Evolutionary conservation across 2,329 filamentous ascomycete species (phyloP).

Genomic region (Pezicula rhizophila): DNA sequence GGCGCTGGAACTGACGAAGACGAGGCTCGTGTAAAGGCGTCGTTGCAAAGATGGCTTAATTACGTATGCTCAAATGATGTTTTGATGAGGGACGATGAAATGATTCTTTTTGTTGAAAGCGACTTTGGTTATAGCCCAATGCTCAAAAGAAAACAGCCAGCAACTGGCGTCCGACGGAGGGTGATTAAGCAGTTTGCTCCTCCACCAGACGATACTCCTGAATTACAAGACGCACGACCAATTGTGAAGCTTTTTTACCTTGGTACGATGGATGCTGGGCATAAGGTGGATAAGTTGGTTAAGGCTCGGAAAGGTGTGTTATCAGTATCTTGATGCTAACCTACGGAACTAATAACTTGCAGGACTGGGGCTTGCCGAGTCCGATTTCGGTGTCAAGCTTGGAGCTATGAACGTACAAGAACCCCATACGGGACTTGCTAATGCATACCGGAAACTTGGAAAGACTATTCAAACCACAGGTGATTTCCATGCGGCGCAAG

Average conservation of each 20-base stretch:
- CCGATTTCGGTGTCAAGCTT: slow-evolving; percentile 88
- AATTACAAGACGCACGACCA: slow-evolving; percentile 83
- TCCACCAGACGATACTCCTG: slow-evolving; percentile 92
- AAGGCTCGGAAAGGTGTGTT: slow-evolving; percentile 78
- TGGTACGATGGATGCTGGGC: slow-evolving; percentile 90
- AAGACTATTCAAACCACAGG: slow-evolving; percentile 90
- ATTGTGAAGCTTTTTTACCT: slow-evolving; percentile 94
- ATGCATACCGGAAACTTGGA: slow-evolving; percentile 90
- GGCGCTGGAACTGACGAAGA: slow-evolving; percentile 96
- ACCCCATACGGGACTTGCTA: slow-evolving; percentile 77
- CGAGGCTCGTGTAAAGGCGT: slow-evolving; percentile 78
- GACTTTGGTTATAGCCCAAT: slow-evolving; percentile 98
- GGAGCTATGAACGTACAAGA: slow-evolving; percentile 84
- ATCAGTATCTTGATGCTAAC: slow-evolving; percentile 3
- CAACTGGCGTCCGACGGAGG: slow-evolving; percentile 89
- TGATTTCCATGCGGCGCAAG: slow-evolving; percentile 93
- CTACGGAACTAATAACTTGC: slow-evolving; percentile 25
- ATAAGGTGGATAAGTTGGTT: slow-evolving; percentile 92
- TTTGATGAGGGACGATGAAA: slow-evolving; percentile 91
- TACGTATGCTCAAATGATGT: slow-evolving; percentile 88
- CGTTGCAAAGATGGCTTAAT: slow-evolving; percentile 93
- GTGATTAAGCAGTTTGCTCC: slow-evolving; percentile 97
- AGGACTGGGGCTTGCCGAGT: slow-evolving; percentile 89
- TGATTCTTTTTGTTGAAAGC: slow-evolving; percentile 97
- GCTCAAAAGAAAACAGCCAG: slow-evolving; percentile 91